Percentiles rank a stretch among this genome's conserved stretches.
These are phyloP conservation scores for Lepidopterella palustris DNA, from an alignment of 495 filamentous ascomycete genomes.

Conservation along the genomic window DNA sequence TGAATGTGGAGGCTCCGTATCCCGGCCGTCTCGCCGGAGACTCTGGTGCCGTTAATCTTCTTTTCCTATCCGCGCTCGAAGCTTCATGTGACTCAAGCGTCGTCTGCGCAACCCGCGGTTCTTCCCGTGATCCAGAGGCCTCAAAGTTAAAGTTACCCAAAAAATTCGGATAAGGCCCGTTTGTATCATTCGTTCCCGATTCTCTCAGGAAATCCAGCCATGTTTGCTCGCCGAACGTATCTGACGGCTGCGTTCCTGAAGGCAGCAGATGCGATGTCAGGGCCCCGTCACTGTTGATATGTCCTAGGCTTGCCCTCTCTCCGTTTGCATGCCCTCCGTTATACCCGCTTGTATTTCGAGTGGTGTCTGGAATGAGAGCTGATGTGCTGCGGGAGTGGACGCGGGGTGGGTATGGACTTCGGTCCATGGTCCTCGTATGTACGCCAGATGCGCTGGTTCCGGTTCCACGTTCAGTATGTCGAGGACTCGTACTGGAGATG, in stretches of 20 bases:
- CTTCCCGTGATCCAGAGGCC: no score
- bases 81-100: neutral
- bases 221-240: constrained; percentile 5
- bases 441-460: neutral
- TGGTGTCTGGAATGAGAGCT: neutral
- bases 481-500: neutral
- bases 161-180: neutral
- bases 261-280: neutral
- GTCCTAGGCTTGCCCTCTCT: neutral
- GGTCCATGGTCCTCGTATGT: neutral
- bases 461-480: neutral
- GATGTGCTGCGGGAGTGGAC: neutral
- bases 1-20: no score
- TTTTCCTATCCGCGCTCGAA: constrained; percentile 9
- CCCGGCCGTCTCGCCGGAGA: neutral
- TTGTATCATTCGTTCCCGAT: neutral
- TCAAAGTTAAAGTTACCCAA: no score
- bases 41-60: constrained; percentile 19
- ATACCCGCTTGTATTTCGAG: neutral
- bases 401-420: neutral
- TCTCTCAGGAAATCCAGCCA: constrained; percentile 18
- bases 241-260: neutral
- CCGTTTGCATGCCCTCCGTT: neutral
- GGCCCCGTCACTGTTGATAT: neutral
- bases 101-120: no score